Evolutionary conservation across 169 alveolate species (phyloP).

Genomic region (Miamiensis avidus): DNA sequence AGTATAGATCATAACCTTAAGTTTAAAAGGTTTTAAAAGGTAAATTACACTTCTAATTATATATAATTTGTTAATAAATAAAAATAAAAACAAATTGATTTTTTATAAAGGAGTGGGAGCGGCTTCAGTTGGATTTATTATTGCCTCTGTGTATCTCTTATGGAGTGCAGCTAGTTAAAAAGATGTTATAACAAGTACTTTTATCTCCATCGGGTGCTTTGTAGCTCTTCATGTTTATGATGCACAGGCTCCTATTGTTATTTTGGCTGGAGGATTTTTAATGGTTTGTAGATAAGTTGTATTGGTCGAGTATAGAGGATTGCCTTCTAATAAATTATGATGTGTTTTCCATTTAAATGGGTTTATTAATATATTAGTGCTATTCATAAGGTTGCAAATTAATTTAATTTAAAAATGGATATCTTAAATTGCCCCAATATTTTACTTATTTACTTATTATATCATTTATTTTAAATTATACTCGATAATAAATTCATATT

Average conservation of each 20-base stretch:
- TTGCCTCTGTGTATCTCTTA: background rate
- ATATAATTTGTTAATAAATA: no score
- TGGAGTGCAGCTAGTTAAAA: constrained; percentile 8
- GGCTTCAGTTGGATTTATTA: constrained; percentile 19
- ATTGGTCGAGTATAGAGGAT: constrained; percentile 20
- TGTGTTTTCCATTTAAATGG: no score
- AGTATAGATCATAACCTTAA: background rate
- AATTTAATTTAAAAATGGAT: no score
- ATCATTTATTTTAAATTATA: no score
- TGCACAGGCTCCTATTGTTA: constrained; percentile 11
- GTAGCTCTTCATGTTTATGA: constrained; percentile 17
- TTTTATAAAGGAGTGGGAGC: background rate
- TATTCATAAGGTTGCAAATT: no score
- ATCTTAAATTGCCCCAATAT: no score
- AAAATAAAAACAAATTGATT: no score
- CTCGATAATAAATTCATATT: no score
- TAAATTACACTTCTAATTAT: no score
- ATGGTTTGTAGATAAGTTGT: constrained; percentile 13
- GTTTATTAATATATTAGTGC: no score
- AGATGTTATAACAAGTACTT: constrained; percentile 7
- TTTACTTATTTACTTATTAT: no score
- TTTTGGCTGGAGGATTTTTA: constrained; percentile 11
- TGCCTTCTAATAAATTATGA: background rate
- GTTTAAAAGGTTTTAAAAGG: background rate
- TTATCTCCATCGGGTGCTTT: background rate